Base-by-base conservation (phyloP, 352 stramenopile species). In the Globisporangium nunn region DNA sequence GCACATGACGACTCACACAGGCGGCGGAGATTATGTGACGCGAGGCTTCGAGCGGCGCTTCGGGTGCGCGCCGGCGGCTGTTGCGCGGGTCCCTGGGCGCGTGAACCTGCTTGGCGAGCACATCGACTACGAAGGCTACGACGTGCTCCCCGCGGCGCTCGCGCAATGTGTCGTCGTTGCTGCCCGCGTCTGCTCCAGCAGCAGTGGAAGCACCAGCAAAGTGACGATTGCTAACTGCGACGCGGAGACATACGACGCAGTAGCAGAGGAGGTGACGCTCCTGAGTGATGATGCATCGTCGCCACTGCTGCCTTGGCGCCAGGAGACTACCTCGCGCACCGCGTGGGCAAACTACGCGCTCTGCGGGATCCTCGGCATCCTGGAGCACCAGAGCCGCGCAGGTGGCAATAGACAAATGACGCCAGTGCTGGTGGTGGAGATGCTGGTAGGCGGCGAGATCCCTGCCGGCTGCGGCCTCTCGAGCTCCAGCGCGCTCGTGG, bases 81-180 rank as follows among this genome's bases (percentile, higher is more conserved):
- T 85, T 8, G 63, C 81, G 30, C 63, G 73, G 12, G 81, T 83
- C 29, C 87, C 87, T 28, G 87, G 87, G 0, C 76, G 87, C 35
- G 81, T 95, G 40, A 96, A 94, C 56, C 70, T 96, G 51, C 92
- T 96, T 35, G 87, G 87, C 3, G 87, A 95, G 70, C 83, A 94
- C 63, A 70, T 96, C 43, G 83, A 95, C 71, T 96, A 96, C 63
- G 77, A 95, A 63, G 78, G 79, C 12, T 96, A 93, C 68, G 69
- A 72, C 30, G 87, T 95, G 53, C 59, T 96, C 23, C 85, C 83
- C 53, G 91, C 91, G 75, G 87, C 87, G 8, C 81, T 95, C 41
- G 54, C 70, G 5, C 44, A 55, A 6, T 11, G 41, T 39, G 6
- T 56, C 14, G 28, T 23, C 23, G 3, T 53, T 4, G 43, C 46